Base-by-base conservation (phyloP, 1,284 basidiomycete genomes). In the Sutorius eximius region DNA sequence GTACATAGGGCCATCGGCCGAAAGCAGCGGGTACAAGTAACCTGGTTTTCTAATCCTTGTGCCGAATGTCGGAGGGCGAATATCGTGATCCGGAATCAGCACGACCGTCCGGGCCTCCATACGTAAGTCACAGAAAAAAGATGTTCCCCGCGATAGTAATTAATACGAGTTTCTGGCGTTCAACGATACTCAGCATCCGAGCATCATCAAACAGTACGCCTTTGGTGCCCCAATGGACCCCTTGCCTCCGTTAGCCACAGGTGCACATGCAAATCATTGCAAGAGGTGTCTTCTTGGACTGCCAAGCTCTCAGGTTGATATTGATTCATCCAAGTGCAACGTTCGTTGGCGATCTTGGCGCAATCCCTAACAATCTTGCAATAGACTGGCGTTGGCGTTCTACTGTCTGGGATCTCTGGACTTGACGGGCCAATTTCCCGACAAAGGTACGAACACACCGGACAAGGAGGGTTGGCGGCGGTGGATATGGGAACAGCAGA, bases 401-500 rank as follows among this genome's bases (percentile, higher is more conserved):
- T 95, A 95, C 67, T 91, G 88, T 61, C 74, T 95, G 15, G 87
- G 90, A 1, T 81, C 83, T 0, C 73, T 95, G 29, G 93, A 94
- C 65, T 73, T 95, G 16, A 77, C 92, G 8, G 84, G 80, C 10
- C 67, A 77, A 0, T 64, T 91, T 4, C 67, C 80, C 11, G 42
- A 44, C 38, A 70, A 73, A 7, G 80, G 81, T 56, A 78, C 78
- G 5, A 77, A 67, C 6, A 66, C 75, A 10, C 62, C 67, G 7
- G 84, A 91, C 53, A 80, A 82, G n/a, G 71, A 79, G 34, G 70
- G 67, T 4, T 95, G 91, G 89, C 77, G 75, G 52, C 78, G 84
- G 51, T 97, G 95, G 94, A 82, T 98, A 47, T 97, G 94, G 91
- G 80, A 79, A 15, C 86, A 95, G 68, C 90, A 95, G 63, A 80